Evolutionary conservation across 805 yeast genomes (phyloP).

Genomic region (Schwanniomyces vanrijiae): DNA sequence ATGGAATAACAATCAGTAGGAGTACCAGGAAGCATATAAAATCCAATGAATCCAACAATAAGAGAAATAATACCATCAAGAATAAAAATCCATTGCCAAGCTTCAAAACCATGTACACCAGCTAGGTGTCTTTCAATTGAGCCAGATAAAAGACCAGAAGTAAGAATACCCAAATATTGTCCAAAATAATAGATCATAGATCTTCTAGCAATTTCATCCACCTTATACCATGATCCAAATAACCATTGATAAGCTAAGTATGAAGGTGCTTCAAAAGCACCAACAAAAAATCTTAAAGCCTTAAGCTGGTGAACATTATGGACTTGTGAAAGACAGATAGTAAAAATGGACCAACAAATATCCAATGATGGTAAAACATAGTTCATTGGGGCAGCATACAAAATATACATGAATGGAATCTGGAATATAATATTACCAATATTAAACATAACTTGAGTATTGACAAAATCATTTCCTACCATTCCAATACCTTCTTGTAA

Average conservation of each 20-base stretch:
- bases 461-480: slow-evolving; percentile 57
- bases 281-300: slow-evolving; percentile 61
- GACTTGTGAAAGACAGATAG: slow-evolving; percentile 52
- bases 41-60: slow-evolving; percentile 53
- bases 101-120: slow-evolving; percentile 51
- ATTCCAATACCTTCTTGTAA: slow-evolving; percentile 54
- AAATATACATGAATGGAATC: slow-evolving; percentile 54
- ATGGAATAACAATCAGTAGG: slow-evolving; percentile 40
- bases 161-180: slow-evolving; percentile 55
- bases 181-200: slow-evolving; percentile 50
- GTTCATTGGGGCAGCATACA: slow-evolving; percentile 54
- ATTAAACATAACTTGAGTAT: slow-evolving; percentile 54
- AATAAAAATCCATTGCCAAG: slow-evolving; percentile 71
- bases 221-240: slow-evolving; percentile 46
- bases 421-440: slow-evolving; percentile 61
- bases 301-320: slow-evolving; percentile 47
- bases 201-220: slow-evolving; percentile 22
- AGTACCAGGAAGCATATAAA: slow-evolving; percentile 59
- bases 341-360: slow-evolving; percentile 62
- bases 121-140: slow-evolving; percentile 45
- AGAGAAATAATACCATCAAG: slow-evolving; percentile 58
- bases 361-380: slow-evolving; percentile 52
- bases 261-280: slow-evolving; percentile 61
- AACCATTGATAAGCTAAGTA: slow-evolving; percentile 27
- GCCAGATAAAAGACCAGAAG: slow-evolving; percentile 59